Conservation (phyloP, 257 asterid species). For the Gynochthodes officinalis region DNA sequence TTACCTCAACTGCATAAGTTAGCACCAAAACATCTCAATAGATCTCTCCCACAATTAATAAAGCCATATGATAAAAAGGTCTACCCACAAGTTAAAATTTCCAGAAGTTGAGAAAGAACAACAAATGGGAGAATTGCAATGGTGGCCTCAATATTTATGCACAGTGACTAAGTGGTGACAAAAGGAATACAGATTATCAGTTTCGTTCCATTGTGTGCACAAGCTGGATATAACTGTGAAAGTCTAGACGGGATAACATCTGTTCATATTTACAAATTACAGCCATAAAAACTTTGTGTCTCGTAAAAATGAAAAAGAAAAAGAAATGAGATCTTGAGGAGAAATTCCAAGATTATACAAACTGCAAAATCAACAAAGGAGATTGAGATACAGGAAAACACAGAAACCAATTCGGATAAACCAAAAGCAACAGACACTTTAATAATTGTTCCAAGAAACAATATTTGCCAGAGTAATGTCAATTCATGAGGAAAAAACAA, state of each 20-base stretch:
- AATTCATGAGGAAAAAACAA: not conserved
- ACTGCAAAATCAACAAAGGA: not conserved
- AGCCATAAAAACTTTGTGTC: not conserved
- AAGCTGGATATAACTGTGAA: not conserved
- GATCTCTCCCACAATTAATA: not conserved
- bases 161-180: not conserved
- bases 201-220: not conserved
- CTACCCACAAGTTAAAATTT: not conserved
- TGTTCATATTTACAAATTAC: not conserved
- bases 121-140: not conserved
- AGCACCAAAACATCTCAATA: not conserved
- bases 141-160: not conserved
- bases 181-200: not conserved
- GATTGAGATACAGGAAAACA: not conserved
- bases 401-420: not conserved
- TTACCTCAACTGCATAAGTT: not conserved
- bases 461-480: not conserved
- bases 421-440: not conserved
- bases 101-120: not conserved
- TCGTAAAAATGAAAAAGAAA: not conserved
- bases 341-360: not conserved
- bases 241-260: not conserved
- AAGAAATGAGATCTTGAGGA: not conserved
- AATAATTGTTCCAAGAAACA: not conserved
- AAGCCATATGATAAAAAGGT: not conserved